phyloP scores from a whole-genome alignment of 2,329 filamentous ascomycete genomes.

The Aspergillus flavus region DNA sequence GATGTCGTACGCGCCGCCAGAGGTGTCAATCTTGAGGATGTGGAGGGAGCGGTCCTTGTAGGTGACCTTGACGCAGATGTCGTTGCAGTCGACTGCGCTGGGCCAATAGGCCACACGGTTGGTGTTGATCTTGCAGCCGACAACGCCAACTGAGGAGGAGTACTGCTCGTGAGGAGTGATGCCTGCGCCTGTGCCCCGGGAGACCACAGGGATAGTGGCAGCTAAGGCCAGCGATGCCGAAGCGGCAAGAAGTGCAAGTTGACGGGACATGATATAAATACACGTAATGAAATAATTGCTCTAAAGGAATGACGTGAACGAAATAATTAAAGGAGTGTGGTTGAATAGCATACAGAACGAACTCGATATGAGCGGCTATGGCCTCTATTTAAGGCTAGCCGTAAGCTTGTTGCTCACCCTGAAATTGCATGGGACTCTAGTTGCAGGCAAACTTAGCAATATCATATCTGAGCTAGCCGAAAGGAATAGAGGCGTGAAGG shows the following conservation, averaged over 20 bases:
- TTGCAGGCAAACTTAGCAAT: neutral
- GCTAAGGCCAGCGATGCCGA: neutral
- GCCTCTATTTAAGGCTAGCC: conserved; percentile 5
- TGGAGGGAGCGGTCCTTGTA: conserved; percentile 1
- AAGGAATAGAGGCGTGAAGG: conserved; percentile 1
- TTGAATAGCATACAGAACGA: conserved; percentile 2
- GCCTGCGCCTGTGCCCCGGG: neutral
- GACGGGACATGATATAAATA: conserved; percentile 1
- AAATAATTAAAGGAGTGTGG: neutral
- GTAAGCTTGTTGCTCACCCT: neutral
- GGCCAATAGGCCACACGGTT: conserved; percentile 4
- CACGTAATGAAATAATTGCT: neutral
- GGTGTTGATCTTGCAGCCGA: conserved; percentile 5
- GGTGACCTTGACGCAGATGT: conserved; percentile 5
- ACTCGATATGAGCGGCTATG: conserved; percentile 1
- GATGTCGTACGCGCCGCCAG: conserved; percentile 2
- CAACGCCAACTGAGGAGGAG: conserved; percentile 4
- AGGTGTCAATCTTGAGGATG: conserved; percentile 6
- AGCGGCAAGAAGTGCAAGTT: neutral
- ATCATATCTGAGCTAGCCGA: conserved; percentile 1
- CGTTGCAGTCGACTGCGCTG: conserved; percentile 2
- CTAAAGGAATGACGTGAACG: neutral
- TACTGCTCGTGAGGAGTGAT: conserved; percentile 4
- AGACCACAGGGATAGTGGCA: neutral
- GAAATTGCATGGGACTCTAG: neutral